Evolutionary conservation across 768 basidiomycete species (phyloP).

Genomic region (Suillus tomentosus): DNA sequence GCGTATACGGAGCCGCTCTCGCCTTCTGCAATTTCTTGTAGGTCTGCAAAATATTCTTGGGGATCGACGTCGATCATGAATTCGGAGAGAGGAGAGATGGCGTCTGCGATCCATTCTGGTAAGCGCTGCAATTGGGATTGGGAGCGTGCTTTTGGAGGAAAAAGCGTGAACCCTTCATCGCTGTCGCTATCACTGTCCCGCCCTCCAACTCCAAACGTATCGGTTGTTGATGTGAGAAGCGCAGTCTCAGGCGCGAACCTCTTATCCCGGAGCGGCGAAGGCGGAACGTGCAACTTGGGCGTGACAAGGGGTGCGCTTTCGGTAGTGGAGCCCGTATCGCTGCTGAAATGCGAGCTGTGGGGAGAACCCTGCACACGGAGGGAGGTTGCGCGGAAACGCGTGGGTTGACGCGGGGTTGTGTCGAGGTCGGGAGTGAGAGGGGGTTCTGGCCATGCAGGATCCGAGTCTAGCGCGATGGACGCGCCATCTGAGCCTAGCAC

Average conservation of each 20-base stretch:
- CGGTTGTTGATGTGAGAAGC: slow-evolving; percentile 33
- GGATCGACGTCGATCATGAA: slow-evolving; percentile 73
- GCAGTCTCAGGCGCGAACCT: slow-evolving; percentile 27
- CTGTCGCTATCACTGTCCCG: slow-evolving; percentile 5
- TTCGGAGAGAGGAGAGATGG: slow-evolving; percentile 56
- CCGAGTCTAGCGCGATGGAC: not conserved
- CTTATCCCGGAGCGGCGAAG: slow-evolving; percentile 18
- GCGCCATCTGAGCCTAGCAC: not conserved
- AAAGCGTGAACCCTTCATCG: slow-evolving; percentile 21
- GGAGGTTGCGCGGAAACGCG: slow-evolving; percentile 32
- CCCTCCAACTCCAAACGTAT: slow-evolving; percentile 46
- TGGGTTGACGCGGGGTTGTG: slow-evolving; percentile 26
- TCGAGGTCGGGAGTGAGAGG: slow-evolving; percentile 30
- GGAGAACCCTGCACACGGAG: slow-evolving; percentile 44
- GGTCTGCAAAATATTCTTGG: slow-evolving; percentile 59
- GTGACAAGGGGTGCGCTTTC: slow-evolving; percentile 23
- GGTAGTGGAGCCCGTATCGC: slow-evolving; percentile 37
- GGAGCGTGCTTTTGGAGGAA: slow-evolving; percentile 31
- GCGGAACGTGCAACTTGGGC: slow-evolving; percentile 27
- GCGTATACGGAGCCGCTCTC: slow-evolving; percentile 74
- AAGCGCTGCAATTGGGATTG: slow-evolving; percentile 49
- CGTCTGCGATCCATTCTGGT: slow-evolving; percentile 61
- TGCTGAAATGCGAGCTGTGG: slow-evolving; percentile 48
- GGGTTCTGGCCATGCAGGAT: slow-evolving; percentile 23
- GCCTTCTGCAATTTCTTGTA: slow-evolving; percentile 82